Base-by-base conservation (phyloP, 2,329 filamentous ascomycete genomes). In the Cytospora paraplurivora region DNA sequence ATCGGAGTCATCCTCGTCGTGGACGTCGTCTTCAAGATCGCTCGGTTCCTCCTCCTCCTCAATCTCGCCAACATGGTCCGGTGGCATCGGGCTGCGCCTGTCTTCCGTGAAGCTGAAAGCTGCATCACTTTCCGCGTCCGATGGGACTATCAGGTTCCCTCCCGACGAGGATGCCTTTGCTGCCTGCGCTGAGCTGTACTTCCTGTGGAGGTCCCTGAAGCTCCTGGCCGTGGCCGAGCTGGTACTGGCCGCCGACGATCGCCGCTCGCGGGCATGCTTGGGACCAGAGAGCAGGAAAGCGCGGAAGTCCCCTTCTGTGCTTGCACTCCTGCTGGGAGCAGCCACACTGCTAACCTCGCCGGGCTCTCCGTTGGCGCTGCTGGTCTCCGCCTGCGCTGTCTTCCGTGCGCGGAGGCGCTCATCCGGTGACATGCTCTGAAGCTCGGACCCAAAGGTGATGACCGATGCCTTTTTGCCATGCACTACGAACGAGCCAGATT, bases 381-480 rank as follows among this genome's bases (percentile, higher is more conserved):
- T 32, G 35, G 52, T 54, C 6, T 66, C 64, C 50, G 62, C 73
- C 54, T 80, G 77, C 6, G 78, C 75, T 51, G 79, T 76, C 68
- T 84, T 90, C 61, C 88, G 83, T 56, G 88, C 79, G 63, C 87
- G 85, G 50, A 92, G 77, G 44, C 88, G 86, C 71, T 93, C 90
- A 66, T 94, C 91, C 0, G 87, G 83, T 0, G 88, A 84, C 76
- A 93, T 86, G 64, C 85, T 89, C 71, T 94, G 89, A 79, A 97
- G 88, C 70, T 97, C 94, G n/a, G 88, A 88, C 10, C 93, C 93
- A 73, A 99, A 96, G n/a, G 92, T 96, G 69, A 99, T 92, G 62
- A 99, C 91, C 1, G 93, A 97, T 3, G 95, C 95, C 76, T 99
- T 98, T 80, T 98, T 99, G 66, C 95, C 94, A 72, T 99, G 95